Evolutionary conservation across 495 filamentous ascomycete species (phyloP), one percentile per base, ranked within the genome.

Genomic region (Aspergillus diversus): DNA sequence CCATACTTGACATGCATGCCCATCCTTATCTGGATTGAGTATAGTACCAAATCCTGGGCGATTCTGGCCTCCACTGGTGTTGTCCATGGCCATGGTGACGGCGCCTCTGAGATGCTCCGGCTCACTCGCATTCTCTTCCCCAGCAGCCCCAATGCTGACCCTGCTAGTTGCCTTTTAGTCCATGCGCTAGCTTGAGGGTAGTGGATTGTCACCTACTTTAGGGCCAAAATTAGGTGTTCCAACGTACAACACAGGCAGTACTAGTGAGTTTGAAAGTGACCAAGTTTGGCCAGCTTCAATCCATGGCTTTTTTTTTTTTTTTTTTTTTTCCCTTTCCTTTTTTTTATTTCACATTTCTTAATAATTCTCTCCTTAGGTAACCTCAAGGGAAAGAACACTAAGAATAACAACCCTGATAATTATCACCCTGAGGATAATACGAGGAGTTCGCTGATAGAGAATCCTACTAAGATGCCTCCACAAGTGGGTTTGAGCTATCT

Each of bases 81-180:
- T 47, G 56, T 58, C 65, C 65, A 63, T 53, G 60, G 39, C 66
- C 67, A 67, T 66, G 59, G 61, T 54, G 59, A 65, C 64, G 67
- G 67, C 55, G 64, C 60, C 59, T 54, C 17, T 60, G 37, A 63
- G 60, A 46, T 55, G 60, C 34, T 60, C 57, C 63, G 53, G 53
- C 51, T 69, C 61, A 59, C 63, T 63, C 60, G 52, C 63, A 63
- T 59, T 50, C 15, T 60, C 55, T 66, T 63, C 61, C 63, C 63
- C 63, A 62, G 55, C 63, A 62, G 55, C 51, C 64, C 59, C 64
- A 60, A 39, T 57, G 15, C 66, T 27, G 21, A 27, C 63, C 56
- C 57, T 59, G 51, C 59, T 66, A 66, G 64, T 61, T 61, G 57
- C 58, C 65, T 63, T 47, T 65, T 67, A 62, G 63, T 61, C 21